A percentile compares a stretch with the other conserved stretches of the same genome.
Conservation (phyloP, 139 green algal species). For the Chlorella sp. region DNA sequence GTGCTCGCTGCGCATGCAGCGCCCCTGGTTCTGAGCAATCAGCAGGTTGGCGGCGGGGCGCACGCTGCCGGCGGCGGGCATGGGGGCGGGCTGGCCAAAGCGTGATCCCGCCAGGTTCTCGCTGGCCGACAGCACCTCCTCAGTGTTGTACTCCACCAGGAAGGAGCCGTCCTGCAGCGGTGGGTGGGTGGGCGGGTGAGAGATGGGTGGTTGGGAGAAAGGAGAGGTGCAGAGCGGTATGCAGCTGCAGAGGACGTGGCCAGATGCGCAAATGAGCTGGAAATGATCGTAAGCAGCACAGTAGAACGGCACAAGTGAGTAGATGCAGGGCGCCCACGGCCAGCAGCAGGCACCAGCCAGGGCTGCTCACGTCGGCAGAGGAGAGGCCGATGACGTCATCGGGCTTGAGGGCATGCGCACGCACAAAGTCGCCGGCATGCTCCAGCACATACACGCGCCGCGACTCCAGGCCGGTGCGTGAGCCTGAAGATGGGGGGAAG, state of each 20-base stretch:
- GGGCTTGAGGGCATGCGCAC: conserved; percentile 51
- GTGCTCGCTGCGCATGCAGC: conserved; percentile 61
- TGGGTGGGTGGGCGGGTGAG: not conserved
- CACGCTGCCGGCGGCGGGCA: conserved; percentile 4
- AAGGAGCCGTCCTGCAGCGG: conserved; percentile 46
- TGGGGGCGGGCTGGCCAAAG: conserved; percentile 25
- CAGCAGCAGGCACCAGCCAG: not conserved
- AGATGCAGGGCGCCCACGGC: too few relatives aligned
- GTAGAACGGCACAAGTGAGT: too few relatives aligned
- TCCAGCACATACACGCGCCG: conserved; percentile 84
- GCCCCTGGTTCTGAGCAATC: conserved; percentile 50
- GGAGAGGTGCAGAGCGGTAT: too few relatives aligned
- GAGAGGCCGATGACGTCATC: conserved; percentile 76
- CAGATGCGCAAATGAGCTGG: too few relatives aligned
- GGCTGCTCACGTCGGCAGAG: conserved; percentile 15
- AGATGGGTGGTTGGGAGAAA: too few relatives aligned
- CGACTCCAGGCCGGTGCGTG: conserved; percentile 58
- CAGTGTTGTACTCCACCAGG: conserved; percentile 55
- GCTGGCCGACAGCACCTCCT: conserved; percentile 49
- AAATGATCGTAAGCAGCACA: not conserved
- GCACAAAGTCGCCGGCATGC: conserved; percentile 60
- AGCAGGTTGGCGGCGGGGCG: conserved; percentile 46
- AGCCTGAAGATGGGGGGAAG: too few relatives aligned
- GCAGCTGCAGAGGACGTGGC: too few relatives aligned
- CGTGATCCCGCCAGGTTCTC: conserved; percentile 48